These are phyloP conservation scores for Trichoderma guizhouense DNA, from an alignment of 2,329 filamentous ascomycete genomes.

Conservation along the genomic window DNA sequence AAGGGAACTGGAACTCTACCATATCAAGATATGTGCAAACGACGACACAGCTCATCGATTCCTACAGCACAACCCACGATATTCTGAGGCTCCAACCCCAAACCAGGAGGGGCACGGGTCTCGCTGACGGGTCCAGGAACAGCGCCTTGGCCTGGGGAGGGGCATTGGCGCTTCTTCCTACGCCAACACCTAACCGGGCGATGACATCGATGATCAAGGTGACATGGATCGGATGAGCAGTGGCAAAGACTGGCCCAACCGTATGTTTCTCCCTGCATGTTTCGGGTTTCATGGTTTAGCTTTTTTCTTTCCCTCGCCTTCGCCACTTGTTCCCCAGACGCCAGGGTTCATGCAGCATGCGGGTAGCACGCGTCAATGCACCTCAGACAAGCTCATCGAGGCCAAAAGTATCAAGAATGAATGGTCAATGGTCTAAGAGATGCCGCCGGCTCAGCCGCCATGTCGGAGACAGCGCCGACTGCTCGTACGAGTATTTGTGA, in stretches of 20 bases:
- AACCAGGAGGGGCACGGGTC: neutral
- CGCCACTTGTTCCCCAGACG: conserved; percentile 1
- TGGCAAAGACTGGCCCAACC: neutral
- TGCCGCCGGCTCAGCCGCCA: neutral
- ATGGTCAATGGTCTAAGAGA: neutral
- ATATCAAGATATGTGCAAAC: neutral
- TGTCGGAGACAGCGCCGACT: neutral
- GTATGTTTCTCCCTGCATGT: conserved; percentile 12
- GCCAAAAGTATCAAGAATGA: neutral
- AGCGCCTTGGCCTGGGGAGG: neutral
- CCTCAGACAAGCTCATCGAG: neutral
- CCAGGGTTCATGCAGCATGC: neutral
- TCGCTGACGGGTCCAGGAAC: conserved; percentile 1
- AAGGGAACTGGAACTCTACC: neutral
- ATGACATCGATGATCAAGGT: neutral
- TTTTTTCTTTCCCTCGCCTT: neutral
- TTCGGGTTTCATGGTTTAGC: neutral
- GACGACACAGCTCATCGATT: neutral
- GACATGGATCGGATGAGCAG: neutral
- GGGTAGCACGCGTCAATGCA: neutral
- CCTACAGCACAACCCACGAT: neutral
- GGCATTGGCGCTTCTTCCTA: neutral
- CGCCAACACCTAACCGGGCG: neutral
- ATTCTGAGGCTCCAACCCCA: neutral
- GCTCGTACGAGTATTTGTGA: neutral